Evolutionary conservation across 2,329 filamentous ascomycete genomes (phyloP), one percentile per base, ranked within the genome.

Genomic region (Xylaria sp.): DNA sequence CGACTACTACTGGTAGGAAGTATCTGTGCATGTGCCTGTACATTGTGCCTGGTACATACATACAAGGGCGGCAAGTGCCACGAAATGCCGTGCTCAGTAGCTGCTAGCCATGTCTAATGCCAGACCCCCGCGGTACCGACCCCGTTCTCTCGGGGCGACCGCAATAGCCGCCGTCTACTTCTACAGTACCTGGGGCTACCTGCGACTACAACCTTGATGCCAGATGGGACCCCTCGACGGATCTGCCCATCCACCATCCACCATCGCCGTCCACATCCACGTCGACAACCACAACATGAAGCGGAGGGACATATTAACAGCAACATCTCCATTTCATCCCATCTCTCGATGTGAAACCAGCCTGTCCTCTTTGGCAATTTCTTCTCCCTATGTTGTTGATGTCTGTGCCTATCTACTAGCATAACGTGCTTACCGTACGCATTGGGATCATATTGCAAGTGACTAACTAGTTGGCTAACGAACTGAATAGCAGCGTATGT

Each of bases 31-130:
- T 20, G 17, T 42, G 23, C 13, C 44, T 60, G 58, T n/a, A n/a
- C 40, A 44, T 33, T 33, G 33, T 33, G 33, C 33, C 33, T 33
- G 33, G 33, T 44, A n/a, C 15, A 17, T 42, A 36, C n/a, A n/a
- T n/a, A n/a, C 48, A 59, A 67, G 61, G 13, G 61, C 60, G 65
- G 60, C 66, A 68, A 65, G 66, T 68, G 66, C 66, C 58, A 68
- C 66, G 44, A 68, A 65, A 65, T 65, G 66, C 62, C 58, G 58
- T 66, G 64, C 64, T 57, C 64, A n/a, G 51, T 65, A 11, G 49
- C 17, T 54, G 26, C 26, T 44, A 38, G 57, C 57, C 63, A 60
- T 61, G 57, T 61, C 57, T 33, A 13, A 23, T 31, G 36, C 31
- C 56, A 48, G 57, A 38, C 49, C 59, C 42, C 51, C 46, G n/a